phyloP scores from a whole-genome alignment of 2,329 filamentous ascomycete species.

The Capronia epimyces region DNA sequence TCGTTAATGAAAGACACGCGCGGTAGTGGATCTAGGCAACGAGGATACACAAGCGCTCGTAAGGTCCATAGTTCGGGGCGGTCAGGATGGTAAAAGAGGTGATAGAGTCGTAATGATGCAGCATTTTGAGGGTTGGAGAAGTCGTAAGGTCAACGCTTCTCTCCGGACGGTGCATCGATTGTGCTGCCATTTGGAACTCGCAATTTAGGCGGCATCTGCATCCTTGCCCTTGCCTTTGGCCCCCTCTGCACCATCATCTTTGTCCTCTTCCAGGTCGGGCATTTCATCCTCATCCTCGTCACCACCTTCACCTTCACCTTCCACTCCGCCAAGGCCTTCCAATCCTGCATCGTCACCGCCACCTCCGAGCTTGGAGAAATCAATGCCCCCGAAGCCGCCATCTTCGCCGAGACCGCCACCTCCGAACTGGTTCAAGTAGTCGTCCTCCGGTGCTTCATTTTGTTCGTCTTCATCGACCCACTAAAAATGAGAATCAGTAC shows the following conservation, averaged over 20 bases:
- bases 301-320: conserved; percentile 59
- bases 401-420: conserved; percentile 48
- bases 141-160: background rate
- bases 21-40: background rate
- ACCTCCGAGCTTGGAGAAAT: conserved; percentile 84
- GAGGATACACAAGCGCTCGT: background rate
- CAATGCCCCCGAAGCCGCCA: conserved; percentile 57
- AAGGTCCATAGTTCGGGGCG: background rate
- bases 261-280: conserved; percentile 36
- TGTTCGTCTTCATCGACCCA: conserved; percentile 99
- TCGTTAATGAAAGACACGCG: background rate
- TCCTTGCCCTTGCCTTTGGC: conserved; percentile 32
- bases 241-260: conserved; percentile 40
- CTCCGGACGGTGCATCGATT: background rate
- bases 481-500: conserved; percentile 35
- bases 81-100: background rate
- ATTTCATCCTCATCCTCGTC: conserved; percentile 37
- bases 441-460: conserved; percentile 79
- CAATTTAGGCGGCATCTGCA: background rate
- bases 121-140: background rate
- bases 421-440: conserved; percentile 52
- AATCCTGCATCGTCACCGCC: conserved; percentile 44
- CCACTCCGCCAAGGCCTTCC: conserved; percentile 40
- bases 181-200: background rate
- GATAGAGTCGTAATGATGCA: background rate